phyloP scores from a whole-genome alignment of 441 rosid species.

The Populus hybrid region DNA sequence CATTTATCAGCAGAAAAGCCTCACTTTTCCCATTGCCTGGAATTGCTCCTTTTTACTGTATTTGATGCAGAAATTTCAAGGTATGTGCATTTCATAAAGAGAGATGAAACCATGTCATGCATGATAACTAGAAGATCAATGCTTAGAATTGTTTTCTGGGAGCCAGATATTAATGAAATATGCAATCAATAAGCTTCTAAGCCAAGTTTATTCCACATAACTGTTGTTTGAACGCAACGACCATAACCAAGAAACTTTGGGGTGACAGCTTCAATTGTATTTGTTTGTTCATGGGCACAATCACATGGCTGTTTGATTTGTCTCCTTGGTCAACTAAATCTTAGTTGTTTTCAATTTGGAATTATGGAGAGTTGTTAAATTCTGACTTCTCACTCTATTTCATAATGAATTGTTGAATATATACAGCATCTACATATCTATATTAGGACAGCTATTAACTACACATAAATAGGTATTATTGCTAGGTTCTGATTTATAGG shows the following conservation, averaged over 20 bases:
- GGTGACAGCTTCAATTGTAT: not conserved
- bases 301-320: not conserved
- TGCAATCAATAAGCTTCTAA: not conserved
- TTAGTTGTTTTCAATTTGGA: not conserved
- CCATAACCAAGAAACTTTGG: conserved; percentile 3
- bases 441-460: too few relatives aligned
- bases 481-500: too few relatives aligned
- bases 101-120: not conserved
- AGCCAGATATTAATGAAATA: not conserved
- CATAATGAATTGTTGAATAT: too few relatives aligned
- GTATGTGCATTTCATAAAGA: conserved; percentile 34
- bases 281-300: not conserved
- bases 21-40: conserved; percentile 94
- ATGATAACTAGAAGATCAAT: conserved; percentile 5
- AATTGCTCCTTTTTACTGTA: conserved; percentile 95
- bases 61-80: conserved; percentile 96
- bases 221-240: not conserved
- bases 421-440: too few relatives aligned
- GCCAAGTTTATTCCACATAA: not conserved
- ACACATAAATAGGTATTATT: too few relatives aligned
- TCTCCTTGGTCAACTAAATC: conserved; percentile 4
- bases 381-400: too few relatives aligned
- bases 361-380: too few relatives aligned
- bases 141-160: not conserved
- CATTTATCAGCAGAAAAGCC: conserved; percentile 97